Conservation (phyloP, 1,284 basidiomycete genomes). For the Cryptococcus maquisensis region DNA sequence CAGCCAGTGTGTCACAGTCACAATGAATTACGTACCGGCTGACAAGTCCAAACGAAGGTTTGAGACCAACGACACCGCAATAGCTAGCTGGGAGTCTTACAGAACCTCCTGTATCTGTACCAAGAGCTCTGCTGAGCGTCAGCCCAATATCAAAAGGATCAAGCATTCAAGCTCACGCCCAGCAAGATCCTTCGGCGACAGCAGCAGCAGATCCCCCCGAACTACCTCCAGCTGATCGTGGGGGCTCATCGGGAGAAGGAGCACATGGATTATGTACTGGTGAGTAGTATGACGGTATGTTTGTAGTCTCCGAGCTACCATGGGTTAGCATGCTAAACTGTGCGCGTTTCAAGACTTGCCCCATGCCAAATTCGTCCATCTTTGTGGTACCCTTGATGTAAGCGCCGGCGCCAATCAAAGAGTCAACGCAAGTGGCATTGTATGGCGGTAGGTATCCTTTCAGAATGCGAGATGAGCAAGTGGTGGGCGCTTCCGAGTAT, state of each 20-base stretch:
- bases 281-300: conserved; percentile 25
- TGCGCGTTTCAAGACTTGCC: conserved; percentile 52
- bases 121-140: conserved; percentile 63
- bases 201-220: conserved; percentile 53
- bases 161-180: conserved; percentile 58
- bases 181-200: conserved; percentile 61
- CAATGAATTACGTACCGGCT: conserved; percentile 58
- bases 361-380: conserved; percentile 99
- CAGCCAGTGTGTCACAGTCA: background rate
- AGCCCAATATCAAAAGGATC: background rate
- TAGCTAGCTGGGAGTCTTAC: conserved; percentile 88
- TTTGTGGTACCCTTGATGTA: conserved; percentile 82
- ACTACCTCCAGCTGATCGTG: conserved; percentile 61
- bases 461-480: conserved; percentile 73
- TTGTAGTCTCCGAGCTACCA: conserved; percentile 30
- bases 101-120: conserved; percentile 94
- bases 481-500: conserved; percentile 63
- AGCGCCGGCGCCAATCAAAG: conserved; percentile 64
- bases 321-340: background rate
- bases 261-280: conserved; percentile 69
- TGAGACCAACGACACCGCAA: conserved; percentile 85
- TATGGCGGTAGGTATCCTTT: conserved; percentile 72
- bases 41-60: conserved; percentile 89
- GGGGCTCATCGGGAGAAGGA: conserved; percentile 46
- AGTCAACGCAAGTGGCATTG: conserved; percentile 76